Percentiles rank a stretch among this genome's conserved stretches.
Evolutionary conservation across 768 basidiomycete genomes (phyloP).

Genomic region (Collybia mongolica): DNA sequence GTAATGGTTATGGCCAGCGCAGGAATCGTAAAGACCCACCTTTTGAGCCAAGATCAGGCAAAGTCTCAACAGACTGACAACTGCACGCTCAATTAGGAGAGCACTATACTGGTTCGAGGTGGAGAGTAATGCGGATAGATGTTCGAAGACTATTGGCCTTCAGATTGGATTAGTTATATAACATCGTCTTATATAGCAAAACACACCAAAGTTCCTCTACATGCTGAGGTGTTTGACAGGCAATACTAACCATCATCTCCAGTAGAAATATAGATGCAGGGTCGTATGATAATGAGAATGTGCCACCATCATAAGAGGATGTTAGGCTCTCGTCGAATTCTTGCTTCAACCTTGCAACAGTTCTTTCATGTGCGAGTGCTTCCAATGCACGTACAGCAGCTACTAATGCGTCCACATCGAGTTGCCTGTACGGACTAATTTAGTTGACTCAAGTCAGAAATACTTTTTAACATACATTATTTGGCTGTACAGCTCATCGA

Average conservation of each 20-base stretch:
- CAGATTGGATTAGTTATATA: not conserved
- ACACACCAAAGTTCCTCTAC: conserved; percentile 89
- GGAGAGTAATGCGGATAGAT: conserved; percentile 78
- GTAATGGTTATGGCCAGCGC: conserved; percentile 5
- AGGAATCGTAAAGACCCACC: conserved; percentile 37
- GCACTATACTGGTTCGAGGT: conserved; percentile 82
- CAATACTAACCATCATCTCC: conserved; percentile 92
- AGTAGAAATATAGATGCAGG: conserved; percentile 93
- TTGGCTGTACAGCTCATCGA: conserved; percentile 93
- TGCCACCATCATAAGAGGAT: conserved; percentile 38
- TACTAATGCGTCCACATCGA: conserved; percentile 76
- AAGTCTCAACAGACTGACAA: conserved; percentile 85
- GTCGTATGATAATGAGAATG: conserved; percentile 80
- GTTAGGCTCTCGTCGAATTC: conserved; percentile 58
- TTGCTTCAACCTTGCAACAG: conserved; percentile 74
- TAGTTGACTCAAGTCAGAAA: conserved; percentile 1
- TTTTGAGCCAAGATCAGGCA: conserved; percentile 79
- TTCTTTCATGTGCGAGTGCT: conserved; percentile 86
- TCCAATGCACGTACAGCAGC: conserved; percentile 86
- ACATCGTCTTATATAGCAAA: not conserved
- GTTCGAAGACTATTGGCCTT: conserved; percentile 95
- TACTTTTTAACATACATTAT: conserved; percentile 66
- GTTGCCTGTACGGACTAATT: conserved; percentile 46
- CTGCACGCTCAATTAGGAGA: conserved; percentile 90
- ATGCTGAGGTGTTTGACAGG: conserved; percentile 70